Conservation (phyloP, 164 flowering plant genomes). For the Chimonanthus salicifolius region DNA sequence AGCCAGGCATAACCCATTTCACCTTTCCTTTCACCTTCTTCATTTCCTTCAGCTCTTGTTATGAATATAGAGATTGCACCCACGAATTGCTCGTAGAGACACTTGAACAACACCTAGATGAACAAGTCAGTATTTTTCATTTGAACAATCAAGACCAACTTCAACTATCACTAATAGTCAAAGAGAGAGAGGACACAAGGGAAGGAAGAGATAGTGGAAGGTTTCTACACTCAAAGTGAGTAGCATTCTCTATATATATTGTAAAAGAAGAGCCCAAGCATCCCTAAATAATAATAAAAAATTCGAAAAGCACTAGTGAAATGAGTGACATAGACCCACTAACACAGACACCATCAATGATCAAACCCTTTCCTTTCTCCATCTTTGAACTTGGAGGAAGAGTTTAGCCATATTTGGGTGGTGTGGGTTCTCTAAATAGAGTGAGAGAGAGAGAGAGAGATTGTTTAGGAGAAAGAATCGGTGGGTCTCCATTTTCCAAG, state of each 20-base stretch:
- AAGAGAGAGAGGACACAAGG: background rate
- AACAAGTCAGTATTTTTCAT: too few species aligned
- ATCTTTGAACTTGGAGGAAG: too few species aligned
- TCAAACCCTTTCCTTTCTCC: background rate
- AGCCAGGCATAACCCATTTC: slow-evolving; percentile 38
- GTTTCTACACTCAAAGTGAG: background rate
- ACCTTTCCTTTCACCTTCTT: slow-evolving; percentile 9
- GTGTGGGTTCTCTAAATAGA: background rate
- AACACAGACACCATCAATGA: background rate
- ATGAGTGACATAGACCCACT: background rate
- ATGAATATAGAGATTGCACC: too few species aligned
- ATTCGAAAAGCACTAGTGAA: too few species aligned
- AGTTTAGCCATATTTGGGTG: background rate
- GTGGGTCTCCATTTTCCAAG: background rate
- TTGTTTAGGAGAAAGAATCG: background rate
- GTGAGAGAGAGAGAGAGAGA: background rate
- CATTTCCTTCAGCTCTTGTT: background rate
- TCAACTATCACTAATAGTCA: background rate
- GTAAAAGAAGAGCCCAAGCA: background rate
- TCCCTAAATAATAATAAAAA: too few species aligned
- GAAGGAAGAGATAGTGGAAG: background rate
- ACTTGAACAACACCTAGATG: too few species aligned
- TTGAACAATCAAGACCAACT: too few species aligned
- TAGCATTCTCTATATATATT: background rate
- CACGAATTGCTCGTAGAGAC: background rate